Evolutionary conservation across 176 grass and related monocot genomes (phyloP).

Genomic region (Zoysia japonica): DNA sequence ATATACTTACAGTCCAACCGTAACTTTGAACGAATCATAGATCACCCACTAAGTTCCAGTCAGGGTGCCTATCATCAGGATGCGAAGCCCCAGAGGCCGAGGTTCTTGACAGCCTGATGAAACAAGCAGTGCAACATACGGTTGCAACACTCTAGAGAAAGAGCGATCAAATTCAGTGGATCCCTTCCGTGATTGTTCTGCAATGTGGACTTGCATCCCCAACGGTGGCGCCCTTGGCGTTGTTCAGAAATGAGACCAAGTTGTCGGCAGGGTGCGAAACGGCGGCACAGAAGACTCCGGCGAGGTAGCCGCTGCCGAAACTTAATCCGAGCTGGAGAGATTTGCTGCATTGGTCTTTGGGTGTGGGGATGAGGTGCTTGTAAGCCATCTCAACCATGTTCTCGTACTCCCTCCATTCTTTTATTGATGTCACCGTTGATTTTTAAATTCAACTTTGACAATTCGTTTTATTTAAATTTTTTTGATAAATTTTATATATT

Average conservation of each 20-base stretch:
- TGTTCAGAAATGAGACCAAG: slow-evolving; percentile 85
- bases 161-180: background rate
- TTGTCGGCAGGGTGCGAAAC: slow-evolving; percentile 88
- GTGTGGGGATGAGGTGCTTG: slow-evolving; percentile 71
- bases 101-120: slow-evolving; percentile 74
- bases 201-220: slow-evolving; percentile 53
- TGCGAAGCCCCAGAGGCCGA: slow-evolving; percentile 79
- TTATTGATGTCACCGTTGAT: too few relatives aligned
- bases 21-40: slow-evolving; percentile 91
- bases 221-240: slow-evolving; percentile 78
- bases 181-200: background rate
- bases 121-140: background rate
- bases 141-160: background rate
- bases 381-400: slow-evolving; percentile 79
- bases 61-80: slow-evolving; percentile 85
- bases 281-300: slow-evolving; percentile 73
- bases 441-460: too few relatives aligned
- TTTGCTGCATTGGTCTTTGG: slow-evolving; percentile 73
- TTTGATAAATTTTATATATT: too few relatives aligned
- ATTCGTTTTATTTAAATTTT: too few relatives aligned
- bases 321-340: slow-evolving; percentile 74
- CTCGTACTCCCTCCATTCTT: slow-evolving; percentile 29
- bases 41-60: slow-evolving; percentile 85
- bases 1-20: slow-evolving; percentile 76
- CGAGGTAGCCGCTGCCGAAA: slow-evolving; percentile 78